These are phyloP conservation scores for Apiotrichum porosum DNA, from an alignment of 1,284 basidiomycete genomes.

Conservation along the genomic window DNA sequence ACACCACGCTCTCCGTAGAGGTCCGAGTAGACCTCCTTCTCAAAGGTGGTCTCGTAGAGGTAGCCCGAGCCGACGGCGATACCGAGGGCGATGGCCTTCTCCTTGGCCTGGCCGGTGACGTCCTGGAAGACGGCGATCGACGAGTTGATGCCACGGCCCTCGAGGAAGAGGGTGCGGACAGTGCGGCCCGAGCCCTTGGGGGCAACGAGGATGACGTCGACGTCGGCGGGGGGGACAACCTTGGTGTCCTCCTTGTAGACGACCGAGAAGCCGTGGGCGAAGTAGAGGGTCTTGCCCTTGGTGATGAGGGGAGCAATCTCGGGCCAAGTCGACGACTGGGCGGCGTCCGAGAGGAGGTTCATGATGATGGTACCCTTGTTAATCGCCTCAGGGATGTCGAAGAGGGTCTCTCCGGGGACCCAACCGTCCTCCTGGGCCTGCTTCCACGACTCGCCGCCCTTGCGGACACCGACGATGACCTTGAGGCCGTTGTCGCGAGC, in stretches of 20 bases:
- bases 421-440: conserved; percentile 96
- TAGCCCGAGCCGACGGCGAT: conserved; percentile 90
- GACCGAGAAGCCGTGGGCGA: conserved; percentile 98
- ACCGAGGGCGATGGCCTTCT: conserved; percentile 92
- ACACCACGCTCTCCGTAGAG: conserved; percentile 99
- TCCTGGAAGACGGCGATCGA: conserved; percentile 60
- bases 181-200: conserved; percentile 99
- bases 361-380: conserved; percentile 96
- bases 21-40: conserved; percentile 99
- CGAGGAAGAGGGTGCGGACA: conserved; percentile 98
- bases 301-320: conserved; percentile 85
- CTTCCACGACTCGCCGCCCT: conserved; percentile 89
- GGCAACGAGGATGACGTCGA: conserved; percentile 98
- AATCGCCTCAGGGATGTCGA: conserved; percentile 98
- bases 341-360: conserved; percentile 98
- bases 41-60: conserved; percentile 86
- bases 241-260: conserved; percentile 98
- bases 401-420: conserved; percentile 97
- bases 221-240: conserved; percentile 84
- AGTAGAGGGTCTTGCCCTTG: conserved; percentile 99
- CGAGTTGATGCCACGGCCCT: conserved; percentile 70
- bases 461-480: conserved; percentile 97
- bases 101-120: conserved; percentile 94
- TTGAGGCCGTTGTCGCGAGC: conserved; percentile 98
- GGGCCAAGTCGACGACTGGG: conserved; percentile 93